phyloP scores from a whole-genome alignment of 495 filamentous ascomycete species.

The Sporormia fimetaria region DNA sequence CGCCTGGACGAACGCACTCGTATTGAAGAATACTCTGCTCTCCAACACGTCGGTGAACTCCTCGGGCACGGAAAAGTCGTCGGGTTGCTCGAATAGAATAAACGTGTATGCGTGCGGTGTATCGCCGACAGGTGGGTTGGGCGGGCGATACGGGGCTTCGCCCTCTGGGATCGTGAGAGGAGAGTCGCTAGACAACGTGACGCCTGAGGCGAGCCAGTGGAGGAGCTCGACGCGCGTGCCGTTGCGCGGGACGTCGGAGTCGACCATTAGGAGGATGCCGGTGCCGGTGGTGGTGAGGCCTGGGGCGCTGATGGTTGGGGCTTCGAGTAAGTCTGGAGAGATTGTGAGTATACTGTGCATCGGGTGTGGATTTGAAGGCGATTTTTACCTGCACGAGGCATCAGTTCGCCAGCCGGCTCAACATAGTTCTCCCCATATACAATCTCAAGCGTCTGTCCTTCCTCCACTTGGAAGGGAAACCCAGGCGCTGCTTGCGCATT shows the following conservation, averaged over 20 bases:
- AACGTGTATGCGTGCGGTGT: slow-evolving; percentile 34
- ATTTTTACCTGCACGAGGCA: no score
- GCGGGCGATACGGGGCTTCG: slow-evolving; percentile 30
- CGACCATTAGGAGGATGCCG: slow-evolving; percentile 31
- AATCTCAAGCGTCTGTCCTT: no score
- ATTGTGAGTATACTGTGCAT: no score
- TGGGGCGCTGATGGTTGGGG: slow-evolving; percentile 13
- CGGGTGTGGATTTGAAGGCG: no score
- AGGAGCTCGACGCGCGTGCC: slow-evolving; percentile 28
- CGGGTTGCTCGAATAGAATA: slow-evolving; percentile 32
- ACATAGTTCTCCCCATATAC: no score
- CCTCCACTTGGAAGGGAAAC: no score
- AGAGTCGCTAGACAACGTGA: slow-evolving; percentile 15
- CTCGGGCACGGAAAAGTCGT: slow-evolving; percentile 26
- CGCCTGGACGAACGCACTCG: slow-evolving; percentile 28
- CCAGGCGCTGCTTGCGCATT: no score
- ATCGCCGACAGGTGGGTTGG: slow-evolving; percentile 30
- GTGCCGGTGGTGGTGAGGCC: slow-evolving; percentile 3
- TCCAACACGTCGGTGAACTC: slow-evolving; percentile 31
- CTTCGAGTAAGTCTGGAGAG: no score
- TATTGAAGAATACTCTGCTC: slow-evolving; percentile 32
- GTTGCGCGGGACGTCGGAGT: slow-evolving; percentile 31
- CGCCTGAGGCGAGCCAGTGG: slow-evolving; percentile 35
- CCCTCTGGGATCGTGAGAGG: background rate
- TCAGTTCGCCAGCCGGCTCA: no score